These are phyloP conservation scores for Phanerochaete sordida DNA, from an alignment of 768 basidiomycete species.

Conservation along the genomic window DNA sequence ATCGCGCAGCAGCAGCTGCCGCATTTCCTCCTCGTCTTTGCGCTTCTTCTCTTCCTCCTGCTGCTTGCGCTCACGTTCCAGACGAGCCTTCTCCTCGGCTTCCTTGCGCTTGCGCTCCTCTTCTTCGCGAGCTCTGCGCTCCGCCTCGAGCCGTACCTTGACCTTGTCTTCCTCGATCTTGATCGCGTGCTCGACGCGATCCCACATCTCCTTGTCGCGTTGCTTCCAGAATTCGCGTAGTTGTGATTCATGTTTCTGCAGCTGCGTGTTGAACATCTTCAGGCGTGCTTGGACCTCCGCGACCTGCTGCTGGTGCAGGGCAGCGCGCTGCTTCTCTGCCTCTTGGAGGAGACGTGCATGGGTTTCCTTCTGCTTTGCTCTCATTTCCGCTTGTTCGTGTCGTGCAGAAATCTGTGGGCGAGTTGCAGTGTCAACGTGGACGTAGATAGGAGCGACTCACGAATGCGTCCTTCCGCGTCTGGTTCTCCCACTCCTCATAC, in stretches of 20 bases:
- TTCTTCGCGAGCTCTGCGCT: slow-evolving; percentile 43
- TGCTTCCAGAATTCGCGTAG: slow-evolving; percentile 44
- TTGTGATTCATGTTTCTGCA: slow-evolving; percentile 42
- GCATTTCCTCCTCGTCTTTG: slow-evolving; percentile 15
- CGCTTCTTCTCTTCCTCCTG: slow-evolving; percentile 22
- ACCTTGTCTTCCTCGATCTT: slow-evolving; percentile 60
- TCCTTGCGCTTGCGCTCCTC: slow-evolving; percentile 40
- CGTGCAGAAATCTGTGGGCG: slow-evolving; percentile 35
- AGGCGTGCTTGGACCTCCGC: slow-evolving; percentile 48
- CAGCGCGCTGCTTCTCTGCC: slow-evolving; percentile 30
- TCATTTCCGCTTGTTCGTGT: slow-evolving; percentile 22
- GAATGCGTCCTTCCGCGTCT: slow-evolving; percentile 42
- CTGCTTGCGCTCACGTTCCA: slow-evolving; percentile 24
- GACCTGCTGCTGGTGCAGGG: slow-evolving; percentile 45
- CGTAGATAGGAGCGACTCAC: slow-evolving; percentile 26
- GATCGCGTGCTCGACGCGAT: slow-evolving; percentile 61
- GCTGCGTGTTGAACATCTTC: slow-evolving; percentile 37
- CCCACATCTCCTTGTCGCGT: slow-evolving; percentile 43
- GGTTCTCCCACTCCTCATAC: slow-evolving; percentile 50
- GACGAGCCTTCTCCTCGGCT: slow-evolving; percentile 23
- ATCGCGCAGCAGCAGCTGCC: slow-evolving; percentile 20
- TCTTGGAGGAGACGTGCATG: slow-evolving; percentile 17
- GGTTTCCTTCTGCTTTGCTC: slow-evolving; percentile 13
- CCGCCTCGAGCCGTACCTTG: slow-evolving; percentile 49
- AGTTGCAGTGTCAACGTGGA: background rate